Evolutionary conservation across 805 yeast genomes (phyloP).

Genomic region (Ogataea zsoltii): DNA sequence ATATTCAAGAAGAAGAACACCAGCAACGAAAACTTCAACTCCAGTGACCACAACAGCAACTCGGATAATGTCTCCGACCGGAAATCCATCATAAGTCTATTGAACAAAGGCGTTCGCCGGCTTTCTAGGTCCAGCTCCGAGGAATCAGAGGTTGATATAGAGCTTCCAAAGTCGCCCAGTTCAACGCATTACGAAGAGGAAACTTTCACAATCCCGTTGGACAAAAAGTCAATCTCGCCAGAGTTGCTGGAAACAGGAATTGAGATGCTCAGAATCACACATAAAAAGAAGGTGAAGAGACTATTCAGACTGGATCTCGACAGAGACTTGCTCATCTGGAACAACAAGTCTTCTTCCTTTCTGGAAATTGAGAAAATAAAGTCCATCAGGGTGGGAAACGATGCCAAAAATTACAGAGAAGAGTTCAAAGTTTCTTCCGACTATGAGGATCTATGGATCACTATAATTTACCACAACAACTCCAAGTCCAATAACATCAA

Average conservation of each 20-base stretch:
- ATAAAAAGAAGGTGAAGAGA: conserved; percentile 63
- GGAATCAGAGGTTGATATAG: conserved; percentile 15
- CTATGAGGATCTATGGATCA: conserved; percentile 70
- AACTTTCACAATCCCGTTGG: conserved; percentile 19
- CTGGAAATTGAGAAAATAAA: conserved; percentile 63
- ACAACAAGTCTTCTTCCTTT: conserved; percentile 44
- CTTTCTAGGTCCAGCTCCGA: conserved; percentile 20
- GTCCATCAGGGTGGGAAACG: conserved; percentile 59
- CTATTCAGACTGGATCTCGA: conserved; percentile 56
- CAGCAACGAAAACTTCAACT: conserved; percentile 11
- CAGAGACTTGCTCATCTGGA: conserved; percentile 59
- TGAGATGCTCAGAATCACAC: conserved; percentile 66
- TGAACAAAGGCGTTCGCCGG: conserved; percentile 16
- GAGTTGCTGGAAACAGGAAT: conserved; percentile 57
- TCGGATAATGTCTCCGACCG: conserved; percentile 9
- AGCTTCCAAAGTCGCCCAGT: conserved; percentile 4
- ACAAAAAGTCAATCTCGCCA: conserved; percentile 41
- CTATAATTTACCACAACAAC: conserved; percentile 68
- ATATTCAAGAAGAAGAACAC: conserved; percentile 9
- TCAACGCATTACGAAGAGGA: conserved; percentile 14
- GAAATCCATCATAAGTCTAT: conserved; percentile 6
- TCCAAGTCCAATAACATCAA: conserved; percentile 63
- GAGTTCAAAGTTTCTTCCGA: conserved; percentile 75
- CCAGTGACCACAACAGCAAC: conserved; percentile 15
- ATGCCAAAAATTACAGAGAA: conserved; percentile 83